Evolutionary conservation across 352 stramenopile genomes (phyloP).

Genomic region (Pythium vanterpoolii): DNA sequence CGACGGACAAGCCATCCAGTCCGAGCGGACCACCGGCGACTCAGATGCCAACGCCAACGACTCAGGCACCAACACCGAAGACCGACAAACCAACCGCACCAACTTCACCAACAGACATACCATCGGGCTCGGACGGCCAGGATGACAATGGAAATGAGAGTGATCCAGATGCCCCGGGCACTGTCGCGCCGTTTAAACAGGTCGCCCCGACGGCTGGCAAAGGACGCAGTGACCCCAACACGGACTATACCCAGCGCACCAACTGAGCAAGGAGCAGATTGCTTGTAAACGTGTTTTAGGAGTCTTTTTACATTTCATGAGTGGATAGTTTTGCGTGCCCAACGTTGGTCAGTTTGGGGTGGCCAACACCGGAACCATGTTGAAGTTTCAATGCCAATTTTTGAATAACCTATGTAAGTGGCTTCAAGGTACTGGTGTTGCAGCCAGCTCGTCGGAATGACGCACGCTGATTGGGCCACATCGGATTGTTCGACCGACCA

Average conservation of each 20-base stretch:
- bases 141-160: not conserved
- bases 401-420: slow-evolving; percentile 6
- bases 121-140: not conserved
- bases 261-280: not conserved
- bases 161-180: not conserved
- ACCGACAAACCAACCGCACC: not conserved
- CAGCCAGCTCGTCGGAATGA: slow-evolving; percentile 12
- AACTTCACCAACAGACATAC: not conserved
- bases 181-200: slow-evolving; percentile 8
- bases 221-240: not conserved
- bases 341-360: too few species aligned
- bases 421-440: slow-evolving; percentile 18
- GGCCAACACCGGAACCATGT: slow-evolving; percentile 9
- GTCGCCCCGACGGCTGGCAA: not conserved
- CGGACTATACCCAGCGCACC: not conserved
- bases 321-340: too few species aligned
- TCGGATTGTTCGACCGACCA: not conserved
- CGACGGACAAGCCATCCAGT: not conserved
- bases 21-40: not conserved
- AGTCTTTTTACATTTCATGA: too few species aligned
- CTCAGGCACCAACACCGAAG: not conserved
- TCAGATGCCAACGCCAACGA: not conserved
- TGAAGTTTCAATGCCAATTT: not conserved
- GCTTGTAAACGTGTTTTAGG: not conserved
- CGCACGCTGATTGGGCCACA: slow-evolving; percentile 9